These are phyloP conservation scores for Biscogniauxia sp. DNA, from an alignment of 2,329 filamentous ascomycete genomes.

Conservation along the genomic window DNA sequence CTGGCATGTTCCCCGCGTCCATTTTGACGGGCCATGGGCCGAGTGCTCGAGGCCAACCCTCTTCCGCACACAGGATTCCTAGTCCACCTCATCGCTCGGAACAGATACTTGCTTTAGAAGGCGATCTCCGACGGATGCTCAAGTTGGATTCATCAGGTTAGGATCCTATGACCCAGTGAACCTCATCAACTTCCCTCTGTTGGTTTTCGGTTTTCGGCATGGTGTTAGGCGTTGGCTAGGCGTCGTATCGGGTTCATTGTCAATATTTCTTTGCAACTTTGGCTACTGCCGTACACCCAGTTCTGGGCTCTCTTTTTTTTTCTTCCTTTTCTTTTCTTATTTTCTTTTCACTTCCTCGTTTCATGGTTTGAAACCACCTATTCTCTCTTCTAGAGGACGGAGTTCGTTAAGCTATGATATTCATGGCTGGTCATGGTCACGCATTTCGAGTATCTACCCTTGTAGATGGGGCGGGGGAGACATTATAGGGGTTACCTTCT, in stretches of 20 bases:
- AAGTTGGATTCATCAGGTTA: conserved; percentile 35
- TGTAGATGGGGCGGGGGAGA: conserved; percentile 14
- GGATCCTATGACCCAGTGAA: conserved; percentile 6
- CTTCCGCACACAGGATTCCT: conserved; percentile 13
- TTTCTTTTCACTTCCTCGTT: conserved; percentile 11
- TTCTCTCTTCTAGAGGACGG: conserved; percentile 13
- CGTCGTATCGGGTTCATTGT: conserved; percentile 5
- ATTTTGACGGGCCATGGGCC: conserved; percentile 20
- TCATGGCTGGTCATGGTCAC: conserved; percentile 25
- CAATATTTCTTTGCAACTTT: conserved; percentile 10
- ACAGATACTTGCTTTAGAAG: conserved; percentile 51
- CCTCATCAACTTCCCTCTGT: conserved; percentile 4
- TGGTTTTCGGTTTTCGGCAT: conserved; percentile 5
- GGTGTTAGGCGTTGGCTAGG: conserved; percentile 21
- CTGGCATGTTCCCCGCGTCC: conserved; percentile 28
- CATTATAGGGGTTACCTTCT: conserved; percentile 21
- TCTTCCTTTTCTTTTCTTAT: conserved; percentile 11
- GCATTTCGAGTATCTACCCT: conserved; percentile 31
- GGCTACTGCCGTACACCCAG: conserved; percentile 10
- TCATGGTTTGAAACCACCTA: conserved; percentile 13
- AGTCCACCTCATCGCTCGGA: conserved; percentile 26
- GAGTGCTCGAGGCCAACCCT: conserved; percentile 10
- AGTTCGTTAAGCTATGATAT: conserved; percentile 22
- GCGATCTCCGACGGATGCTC: conserved; percentile 52
- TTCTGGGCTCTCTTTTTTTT: conserved; percentile 17